Evolutionary conservation across 768 basidiomycete species (phyloP).

Genomic region (Tylopilus intermedius): DNA sequence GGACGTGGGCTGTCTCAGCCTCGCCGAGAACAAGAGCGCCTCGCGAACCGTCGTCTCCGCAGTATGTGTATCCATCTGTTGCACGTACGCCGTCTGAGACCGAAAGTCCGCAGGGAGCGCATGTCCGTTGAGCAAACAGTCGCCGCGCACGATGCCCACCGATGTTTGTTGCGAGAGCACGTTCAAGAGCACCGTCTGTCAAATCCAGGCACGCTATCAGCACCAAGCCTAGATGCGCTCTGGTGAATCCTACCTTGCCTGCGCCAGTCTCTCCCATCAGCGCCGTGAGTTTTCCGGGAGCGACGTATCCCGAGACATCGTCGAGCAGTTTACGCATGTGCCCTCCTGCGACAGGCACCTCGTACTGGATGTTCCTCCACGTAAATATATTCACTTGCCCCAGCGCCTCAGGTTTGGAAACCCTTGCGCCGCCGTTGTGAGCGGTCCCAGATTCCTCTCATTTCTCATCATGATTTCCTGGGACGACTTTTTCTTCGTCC

Average conservation of each 20-base stretch:
- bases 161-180: constrained; percentile 30
- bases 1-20: constrained; percentile 65
- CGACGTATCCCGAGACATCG: constrained; percentile 45
- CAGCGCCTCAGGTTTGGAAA: constrained; percentile 13
- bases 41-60: constrained; percentile 74
- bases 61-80: constrained; percentile 81
- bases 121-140: constrained; percentile 42
- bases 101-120: constrained; percentile 52
- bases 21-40: constrained; percentile 75
- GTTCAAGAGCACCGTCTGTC: constrained; percentile 54
- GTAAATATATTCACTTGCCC: constrained; percentile 60
- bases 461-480: neutral
- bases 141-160: neutral
- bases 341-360: constrained; percentile 28
- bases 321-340: constrained; percentile 31
- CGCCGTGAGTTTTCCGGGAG: constrained; percentile 42
- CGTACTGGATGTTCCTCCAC: constrained; percentile 69
- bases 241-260: constrained; percentile 19
- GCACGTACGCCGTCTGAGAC: constrained; percentile 50
- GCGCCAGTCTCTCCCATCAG: constrained; percentile 44
- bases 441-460: too few relatives aligned
- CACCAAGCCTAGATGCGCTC: neutral
- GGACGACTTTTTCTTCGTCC: constrained; percentile 17
- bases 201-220: neutral
- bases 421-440: neutral